Conservation (phyloP, 257 asterid species). For the Salvia splendens region DNA sequence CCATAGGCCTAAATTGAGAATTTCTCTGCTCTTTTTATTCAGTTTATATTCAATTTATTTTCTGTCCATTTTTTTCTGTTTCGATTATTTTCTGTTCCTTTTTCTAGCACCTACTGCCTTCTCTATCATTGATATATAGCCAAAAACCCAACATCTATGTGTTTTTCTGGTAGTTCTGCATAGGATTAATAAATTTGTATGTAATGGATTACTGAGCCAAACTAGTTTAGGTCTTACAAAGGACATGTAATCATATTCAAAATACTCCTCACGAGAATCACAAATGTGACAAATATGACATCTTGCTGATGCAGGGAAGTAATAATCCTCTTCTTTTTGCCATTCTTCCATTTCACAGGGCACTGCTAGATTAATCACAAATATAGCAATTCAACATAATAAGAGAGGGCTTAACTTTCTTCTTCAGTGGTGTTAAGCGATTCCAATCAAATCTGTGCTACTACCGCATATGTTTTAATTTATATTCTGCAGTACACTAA, state of each 20-base stretch:
- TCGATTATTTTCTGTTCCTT: too few relatives aligned
- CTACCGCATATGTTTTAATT: background rate
- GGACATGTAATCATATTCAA: background rate
- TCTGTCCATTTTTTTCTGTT: too few relatives aligned
- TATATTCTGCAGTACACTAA: slow-evolving; percentile 6
- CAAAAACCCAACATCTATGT: too few relatives aligned
- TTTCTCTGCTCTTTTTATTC: too few relatives aligned
- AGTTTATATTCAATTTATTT: too few relatives aligned
- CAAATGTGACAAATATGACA: background rate
- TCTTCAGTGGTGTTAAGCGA: background rate
- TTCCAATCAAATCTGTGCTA: slow-evolving; percentile 2
- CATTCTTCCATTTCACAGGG: background rate
- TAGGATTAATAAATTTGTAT: background rate
- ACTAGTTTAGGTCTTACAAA: slow-evolving; percentile 2
- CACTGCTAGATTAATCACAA: background rate
- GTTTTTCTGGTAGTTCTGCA: background rate
- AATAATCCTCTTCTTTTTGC: background rate
- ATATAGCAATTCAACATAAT: background rate
- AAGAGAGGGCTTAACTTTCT: slow-evolving; percentile 11
- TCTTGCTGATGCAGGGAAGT: slow-evolving; percentile 18
- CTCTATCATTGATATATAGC: too few relatives aligned
- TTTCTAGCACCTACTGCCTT: too few relatives aligned
- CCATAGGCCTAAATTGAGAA: too few relatives aligned
- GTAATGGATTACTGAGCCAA: slow-evolving; percentile 14
- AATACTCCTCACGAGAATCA: background rate